Conservation (phyloP, 305 asterid genomes). For the Striga hermonthica region DNA sequence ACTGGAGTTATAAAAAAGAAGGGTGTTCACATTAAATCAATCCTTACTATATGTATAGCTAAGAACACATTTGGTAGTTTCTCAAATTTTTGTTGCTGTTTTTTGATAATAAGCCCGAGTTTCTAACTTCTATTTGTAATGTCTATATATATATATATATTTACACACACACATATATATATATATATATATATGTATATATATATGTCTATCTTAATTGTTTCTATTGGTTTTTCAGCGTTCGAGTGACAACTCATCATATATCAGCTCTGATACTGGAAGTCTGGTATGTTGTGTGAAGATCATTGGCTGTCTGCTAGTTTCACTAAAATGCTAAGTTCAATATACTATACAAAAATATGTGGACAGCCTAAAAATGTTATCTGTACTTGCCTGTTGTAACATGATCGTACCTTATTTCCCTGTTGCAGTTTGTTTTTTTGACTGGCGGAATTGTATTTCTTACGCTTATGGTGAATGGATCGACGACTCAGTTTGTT, state of each 20-base stretch:
- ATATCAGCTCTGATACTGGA: constrained; percentile 82
- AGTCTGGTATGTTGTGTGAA: constrained; percentile 60
- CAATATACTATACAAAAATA: constrained; percentile 9
- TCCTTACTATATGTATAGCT: background rate
- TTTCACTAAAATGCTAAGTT: constrained; percentile 7
- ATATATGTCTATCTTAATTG: constrained; percentile 17
- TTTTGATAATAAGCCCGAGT: constrained; percentile 19
- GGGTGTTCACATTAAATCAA: background rate
- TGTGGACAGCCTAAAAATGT: background rate
- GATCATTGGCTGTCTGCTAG: constrained; percentile 15
- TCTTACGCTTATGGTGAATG: constrained; percentile 90
- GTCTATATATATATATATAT: no score
- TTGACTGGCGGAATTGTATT: constrained; percentile 96
- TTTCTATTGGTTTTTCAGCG: constrained; percentile 57
- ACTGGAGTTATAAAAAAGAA: background rate
- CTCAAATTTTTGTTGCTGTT: constrained; percentile 8
- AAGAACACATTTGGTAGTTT: background rate
- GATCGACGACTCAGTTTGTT: constrained; percentile 90
- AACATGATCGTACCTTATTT: constrained; percentile 24
- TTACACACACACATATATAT: no score
- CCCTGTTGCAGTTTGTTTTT: constrained; percentile 84
- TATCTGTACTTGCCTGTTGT: constrained; percentile 22
- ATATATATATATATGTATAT: no score
- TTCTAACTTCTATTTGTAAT: constrained; percentile 26
- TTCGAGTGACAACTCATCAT: constrained; percentile 57